Base-by-base conservation (phyloP, 2,329 filamentous ascomycete species). In the Aspergillus neotritici region DNA sequence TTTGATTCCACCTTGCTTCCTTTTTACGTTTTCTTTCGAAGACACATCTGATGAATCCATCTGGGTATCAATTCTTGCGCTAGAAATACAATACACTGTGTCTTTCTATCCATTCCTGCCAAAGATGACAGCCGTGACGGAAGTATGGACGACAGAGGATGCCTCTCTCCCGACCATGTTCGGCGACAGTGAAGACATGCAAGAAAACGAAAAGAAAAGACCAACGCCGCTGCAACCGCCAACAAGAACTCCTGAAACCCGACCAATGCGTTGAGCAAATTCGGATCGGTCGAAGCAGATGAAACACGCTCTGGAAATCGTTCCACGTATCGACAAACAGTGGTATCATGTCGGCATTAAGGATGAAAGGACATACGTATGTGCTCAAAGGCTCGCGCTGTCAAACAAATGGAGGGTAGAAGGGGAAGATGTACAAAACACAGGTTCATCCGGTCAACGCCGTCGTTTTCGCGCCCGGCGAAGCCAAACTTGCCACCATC, bases 401-500 rank as follows among this genome's bases (percentile, higher is more conserved):
- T 35, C 40, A n/a, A n/a, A 37, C 37, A 21, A 44, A 25, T 10
- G 32, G 16, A 40, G 25, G 38, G 21, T 43, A 32, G 30, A 41
- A 31, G 33, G 17, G 31, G 16, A 25, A 41, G 12, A 38, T 25
- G 13, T 28, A 34, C 17, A 21, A 21, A 31, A 25, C 28, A 35
- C 16, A 8, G 17, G 21, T 25, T 25, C 35, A 32, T 35, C 17
- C 36, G 14, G 44, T 52, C 34, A 49, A 37, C 40, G 34, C 43
- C 43, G 48, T 41, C 37, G 37, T 37, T 54, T 60, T 31, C 57
- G 55, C 16, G 56, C 62, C 49, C 58, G 66, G 31, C 51, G 50
- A 21, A 83, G 64, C 75, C 77, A 82, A 36, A 66, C 66, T 54
- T 80, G 78, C 80, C 80, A 83, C 72, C 76, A 81, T 37, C 70